Evolutionary conservation across 306 rosid genomes (phyloP).

Genomic region (Aeschynomene evenia): DNA sequence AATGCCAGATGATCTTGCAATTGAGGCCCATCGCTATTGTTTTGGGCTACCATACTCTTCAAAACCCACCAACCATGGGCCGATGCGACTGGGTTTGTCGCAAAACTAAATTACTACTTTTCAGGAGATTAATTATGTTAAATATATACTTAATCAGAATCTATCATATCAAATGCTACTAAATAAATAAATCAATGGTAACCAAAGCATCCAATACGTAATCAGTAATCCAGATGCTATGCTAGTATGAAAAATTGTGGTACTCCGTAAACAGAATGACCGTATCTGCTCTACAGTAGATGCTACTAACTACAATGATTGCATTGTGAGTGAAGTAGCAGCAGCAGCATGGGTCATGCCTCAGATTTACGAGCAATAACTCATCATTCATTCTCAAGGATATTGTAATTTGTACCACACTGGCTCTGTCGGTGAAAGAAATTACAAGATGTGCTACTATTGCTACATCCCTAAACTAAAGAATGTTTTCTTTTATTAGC

Average conservation of each 20-base stretch:
- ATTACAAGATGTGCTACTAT: background rate
- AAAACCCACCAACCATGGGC: no score
- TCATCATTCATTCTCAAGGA: background rate
- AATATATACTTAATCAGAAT: no score
- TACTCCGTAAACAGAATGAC: no score
- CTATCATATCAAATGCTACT: background rate
- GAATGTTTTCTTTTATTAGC: slow-evolving; percentile 26
- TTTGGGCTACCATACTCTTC: background rate
- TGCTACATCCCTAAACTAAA: background rate
- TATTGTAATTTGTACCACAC: background rate
- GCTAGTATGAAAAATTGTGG: no score
- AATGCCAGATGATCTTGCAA: no score
- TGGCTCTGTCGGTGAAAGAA: slow-evolving; percentile 32
- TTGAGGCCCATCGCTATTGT: background rate
- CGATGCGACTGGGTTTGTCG: no score
- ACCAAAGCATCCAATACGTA: no score
- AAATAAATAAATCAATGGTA: no score
- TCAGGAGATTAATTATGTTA: no score
- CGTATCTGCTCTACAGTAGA: no score
- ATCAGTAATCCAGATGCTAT: no score
- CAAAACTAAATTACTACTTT: no score
- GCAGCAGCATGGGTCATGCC: background rate
- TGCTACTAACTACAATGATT: background rate
- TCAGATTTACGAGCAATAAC: background rate
- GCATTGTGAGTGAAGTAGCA: background rate